A percentile compares a stretch with the other conserved stretches of the same genome.
Conservation (phyloP, 352 stramenopile species). For the Phytophthora hibernalis region DNA sequence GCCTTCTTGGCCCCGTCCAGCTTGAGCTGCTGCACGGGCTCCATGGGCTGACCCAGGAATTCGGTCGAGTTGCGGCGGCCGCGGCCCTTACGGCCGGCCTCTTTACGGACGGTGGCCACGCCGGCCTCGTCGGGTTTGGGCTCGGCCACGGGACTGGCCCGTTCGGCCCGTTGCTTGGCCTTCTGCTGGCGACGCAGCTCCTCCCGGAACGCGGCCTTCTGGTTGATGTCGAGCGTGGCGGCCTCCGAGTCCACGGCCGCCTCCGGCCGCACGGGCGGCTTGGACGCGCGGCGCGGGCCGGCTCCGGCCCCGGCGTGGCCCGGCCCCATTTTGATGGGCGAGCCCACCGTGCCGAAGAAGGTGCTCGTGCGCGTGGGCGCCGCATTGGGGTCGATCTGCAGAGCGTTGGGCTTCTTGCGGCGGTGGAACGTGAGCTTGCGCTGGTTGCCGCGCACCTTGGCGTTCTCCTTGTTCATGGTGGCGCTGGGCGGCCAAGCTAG, state of each 20-base stretch:
- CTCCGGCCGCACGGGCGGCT: constrained; percentile 24
- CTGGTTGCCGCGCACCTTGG: constrained; percentile 52
- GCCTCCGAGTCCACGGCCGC: constrained; percentile 55
- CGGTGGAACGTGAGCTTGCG: constrained; percentile 64
- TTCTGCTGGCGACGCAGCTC: constrained; percentile 58
- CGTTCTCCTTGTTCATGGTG: constrained; percentile 65
- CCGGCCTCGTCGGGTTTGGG: constrained; percentile 11
- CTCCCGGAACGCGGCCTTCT: constrained; percentile 60
- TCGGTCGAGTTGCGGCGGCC: constrained; percentile 55
- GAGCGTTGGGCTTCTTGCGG: constrained; percentile 44
- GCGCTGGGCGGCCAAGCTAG: constrained; percentile 22
- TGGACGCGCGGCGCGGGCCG: constrained; percentile 13
- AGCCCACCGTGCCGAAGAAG: constrained; percentile 79
- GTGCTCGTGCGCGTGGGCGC: constrained; percentile 49
- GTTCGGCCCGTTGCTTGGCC: constrained; percentile 42
- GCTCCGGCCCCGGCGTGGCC: constrained; percentile 24
- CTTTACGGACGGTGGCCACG: constrained; percentile 58
- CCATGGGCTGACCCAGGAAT: constrained; percentile 54
- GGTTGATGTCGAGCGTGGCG: constrained; percentile 61
- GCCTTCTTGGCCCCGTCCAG: constrained; percentile 75
- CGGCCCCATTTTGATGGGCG: constrained; percentile 70
- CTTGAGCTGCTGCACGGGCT: constrained; percentile 68
- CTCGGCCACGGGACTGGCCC: constrained; percentile 21
- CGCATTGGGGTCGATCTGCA: constrained; percentile 44
- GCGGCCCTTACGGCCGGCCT: constrained; percentile 40